These are phyloP conservation scores for Immersiella caudata DNA, from an alignment of 495 filamentous ascomycete genomes.

Conservation along the genomic window DNA sequence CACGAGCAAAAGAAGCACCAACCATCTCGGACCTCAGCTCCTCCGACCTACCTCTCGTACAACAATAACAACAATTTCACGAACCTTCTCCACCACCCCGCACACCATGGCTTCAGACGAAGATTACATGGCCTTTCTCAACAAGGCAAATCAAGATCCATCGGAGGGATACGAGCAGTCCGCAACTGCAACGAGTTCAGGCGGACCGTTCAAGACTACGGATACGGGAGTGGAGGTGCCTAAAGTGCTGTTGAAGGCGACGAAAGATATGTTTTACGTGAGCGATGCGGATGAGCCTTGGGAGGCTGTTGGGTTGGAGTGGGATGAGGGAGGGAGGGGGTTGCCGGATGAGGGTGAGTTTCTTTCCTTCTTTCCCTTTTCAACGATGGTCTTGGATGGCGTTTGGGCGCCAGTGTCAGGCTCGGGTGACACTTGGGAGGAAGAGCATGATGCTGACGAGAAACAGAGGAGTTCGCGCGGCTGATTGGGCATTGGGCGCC, in stretches of 20 bases:
- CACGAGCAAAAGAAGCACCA: not conserved
- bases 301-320: constrained; percentile 69
- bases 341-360: constrained; percentile 65
- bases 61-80: not conserved
- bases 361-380: constrained; percentile 21
- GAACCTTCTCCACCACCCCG: not conserved
- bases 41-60: not conserved
- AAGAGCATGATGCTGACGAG: not conserved
- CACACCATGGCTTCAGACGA: constrained; percentile 73
- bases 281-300: constrained; percentile 87
- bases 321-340: constrained; percentile 50
- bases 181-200: not conserved
- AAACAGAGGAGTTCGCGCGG: constrained; percentile 58
- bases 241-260: constrained; percentile 41
- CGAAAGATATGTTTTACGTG: constrained; percentile 65
- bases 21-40: constrained; percentile 6
- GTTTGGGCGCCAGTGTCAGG: no score
- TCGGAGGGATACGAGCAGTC: constrained; percentile 44
- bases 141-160: constrained; percentile 79
- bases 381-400: not conserved
- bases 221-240: constrained; percentile 59
- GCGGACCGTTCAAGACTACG: constrained; percentile 50
- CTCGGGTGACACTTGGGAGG: not conserved
- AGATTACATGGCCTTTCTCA: constrained; percentile 76
- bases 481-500: constrained; percentile 58